These are phyloP conservation scores for Articulospora tetracladia DNA, from an alignment of 495 filamentous ascomycete genomes.

Conservation along the genomic window DNA sequence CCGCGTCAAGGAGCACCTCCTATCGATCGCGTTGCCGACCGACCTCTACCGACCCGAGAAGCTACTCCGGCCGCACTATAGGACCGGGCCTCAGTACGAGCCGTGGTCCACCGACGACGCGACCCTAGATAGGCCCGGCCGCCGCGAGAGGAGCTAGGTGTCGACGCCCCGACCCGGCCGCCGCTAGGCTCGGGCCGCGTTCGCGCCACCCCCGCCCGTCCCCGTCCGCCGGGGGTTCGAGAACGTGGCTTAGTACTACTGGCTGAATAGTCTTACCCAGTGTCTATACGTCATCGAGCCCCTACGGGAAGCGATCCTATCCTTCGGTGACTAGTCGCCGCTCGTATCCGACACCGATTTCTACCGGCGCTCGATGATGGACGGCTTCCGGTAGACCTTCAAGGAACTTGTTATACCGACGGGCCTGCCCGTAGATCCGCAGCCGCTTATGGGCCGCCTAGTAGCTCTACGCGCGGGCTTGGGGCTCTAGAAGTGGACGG, in stretches of 20 bases:
- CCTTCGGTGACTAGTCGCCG: neutral
- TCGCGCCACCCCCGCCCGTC: too few relatives aligned
- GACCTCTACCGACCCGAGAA: neutral
- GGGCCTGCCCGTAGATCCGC: too few relatives aligned
- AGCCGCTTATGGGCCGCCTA: too few relatives aligned
- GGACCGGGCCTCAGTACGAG: neutral
- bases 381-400: too few relatives aligned
- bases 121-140: too few relatives aligned
- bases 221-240: neutral
- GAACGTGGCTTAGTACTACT: neutral
- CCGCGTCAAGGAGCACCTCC: neutral
- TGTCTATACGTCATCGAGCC: neutral
- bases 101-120: neutral
- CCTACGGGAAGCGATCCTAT: neutral
- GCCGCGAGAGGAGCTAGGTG: too few relatives aligned
- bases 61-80: neutral
- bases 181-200: too few relatives aligned
- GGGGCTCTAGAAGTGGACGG: too few relatives aligned
- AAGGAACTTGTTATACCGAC: too few relatives aligned
- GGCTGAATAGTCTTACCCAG: neutral
- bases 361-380: too few relatives aligned
- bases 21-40: neutral
- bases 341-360: neutral
- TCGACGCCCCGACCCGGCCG: too few relatives aligned
- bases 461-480: too few relatives aligned